Base-by-base conservation (phyloP, 345 rosid species). In the Moricandia moricandioides region DNA sequence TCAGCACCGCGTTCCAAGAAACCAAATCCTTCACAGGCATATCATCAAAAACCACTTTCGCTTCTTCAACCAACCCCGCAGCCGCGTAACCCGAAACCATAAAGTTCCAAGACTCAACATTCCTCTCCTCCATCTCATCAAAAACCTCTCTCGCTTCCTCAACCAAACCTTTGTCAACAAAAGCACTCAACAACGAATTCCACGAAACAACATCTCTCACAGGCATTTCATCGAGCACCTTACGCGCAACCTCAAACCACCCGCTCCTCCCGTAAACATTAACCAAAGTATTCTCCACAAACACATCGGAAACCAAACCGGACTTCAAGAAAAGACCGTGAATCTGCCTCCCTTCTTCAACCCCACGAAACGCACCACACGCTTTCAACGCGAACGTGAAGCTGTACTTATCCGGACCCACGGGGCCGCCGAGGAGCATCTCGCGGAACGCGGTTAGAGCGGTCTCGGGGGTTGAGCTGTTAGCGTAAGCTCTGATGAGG, bases 51-150 rank as follows among this genome's bases (percentile, higher is more conserved):
- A 75, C 0, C 73, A 30, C 39, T 18, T 65, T 79, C 0, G 84
- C 89, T 21, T 81, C 81, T 33, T 77, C 71, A 51, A 84, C 67
- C 37, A 77, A 72, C 59, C 89, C 86, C 3, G 29, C 67, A 56
- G 63, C 67, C 3, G 75, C 63, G 60, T 78, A 86, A 31, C 83
- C 83, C 0, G 87, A 84, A 64, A 84, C 70, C 87, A 86, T 84
- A 79, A 82, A 82, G 49, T 82, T 84, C 87, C 87, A 84, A 35
- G 87, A 84, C 69, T 84, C 86, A 0, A 65, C 52, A 79, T 75
- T 84, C 77, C 78, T 70, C 57, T 81, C 84, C 37, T 74, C 82
- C 85, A 83, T 86, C 73, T 81, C 85, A 74, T 83, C 79, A 29
- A 82, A 84, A 63, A 84, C 18, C 9, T 8, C 75, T 29, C 83